phyloP scores from a whole-genome alignment of 2,329 filamentous ascomycete genomes.

The Talaromyces sp. region DNA sequence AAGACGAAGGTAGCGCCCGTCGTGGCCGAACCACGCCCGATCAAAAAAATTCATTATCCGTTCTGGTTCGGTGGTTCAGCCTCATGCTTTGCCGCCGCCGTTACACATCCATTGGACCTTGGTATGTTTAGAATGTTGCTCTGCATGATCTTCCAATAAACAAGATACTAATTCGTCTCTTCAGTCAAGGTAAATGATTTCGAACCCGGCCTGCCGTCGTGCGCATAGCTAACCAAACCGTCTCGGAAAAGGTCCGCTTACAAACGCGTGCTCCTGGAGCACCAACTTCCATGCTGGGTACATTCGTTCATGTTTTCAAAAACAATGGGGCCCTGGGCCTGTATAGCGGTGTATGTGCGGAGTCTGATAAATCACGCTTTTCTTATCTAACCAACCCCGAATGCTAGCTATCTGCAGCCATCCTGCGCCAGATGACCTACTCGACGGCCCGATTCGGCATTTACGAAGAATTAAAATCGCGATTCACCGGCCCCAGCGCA shows the following conservation, averaged over 20 bases:
- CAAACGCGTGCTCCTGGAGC: conserved; percentile 76
- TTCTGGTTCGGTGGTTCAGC: conserved; percentile 98
- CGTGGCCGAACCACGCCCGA: conserved; percentile 1
- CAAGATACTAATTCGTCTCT: not conserved
- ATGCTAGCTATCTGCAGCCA: conserved; percentile 71
- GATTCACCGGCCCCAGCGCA: conserved; percentile 51
- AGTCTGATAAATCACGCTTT: not conserved
- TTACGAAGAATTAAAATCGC: conserved; percentile 86
- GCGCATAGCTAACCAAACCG: conserved; percentile 13
- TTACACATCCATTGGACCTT: conserved; percentile 91
- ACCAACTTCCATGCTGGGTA: conserved; percentile 77
- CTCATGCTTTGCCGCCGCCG: conserved; percentile 82
- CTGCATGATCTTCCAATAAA: not conserved
- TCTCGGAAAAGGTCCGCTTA: conserved; percentile 64
- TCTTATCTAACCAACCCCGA: not conserved
- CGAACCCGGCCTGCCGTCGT: not conserved
- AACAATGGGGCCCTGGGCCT: conserved; percentile 73
- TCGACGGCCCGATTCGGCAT: conserved; percentile 94
- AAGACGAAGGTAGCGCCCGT: conserved; percentile 7
- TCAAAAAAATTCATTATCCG: conserved; percentile 56
- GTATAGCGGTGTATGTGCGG: conserved; percentile 67
- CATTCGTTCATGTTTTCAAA: conserved; percentile 75
- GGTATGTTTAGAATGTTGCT: conserved; percentile 48
- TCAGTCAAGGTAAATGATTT: conserved; percentile 51
- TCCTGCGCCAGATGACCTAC: conserved; percentile 92